Conservation (phyloP, 1,139 yeast genomes). For the Maudiozyma humilis region DNA sequence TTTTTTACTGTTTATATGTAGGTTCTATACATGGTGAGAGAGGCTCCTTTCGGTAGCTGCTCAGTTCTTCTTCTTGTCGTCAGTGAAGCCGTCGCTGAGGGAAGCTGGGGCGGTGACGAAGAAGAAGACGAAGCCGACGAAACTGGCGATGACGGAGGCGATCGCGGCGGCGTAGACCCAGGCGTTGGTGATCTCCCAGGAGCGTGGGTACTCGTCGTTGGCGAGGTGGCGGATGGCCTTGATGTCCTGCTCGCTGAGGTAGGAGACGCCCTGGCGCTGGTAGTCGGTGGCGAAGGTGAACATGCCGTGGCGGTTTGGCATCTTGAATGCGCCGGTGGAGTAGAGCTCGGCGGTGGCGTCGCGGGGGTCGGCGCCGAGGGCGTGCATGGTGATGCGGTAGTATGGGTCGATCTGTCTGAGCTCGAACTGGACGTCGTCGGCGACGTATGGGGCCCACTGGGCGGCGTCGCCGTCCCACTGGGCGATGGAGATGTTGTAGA, state of each 20-base stretch:
- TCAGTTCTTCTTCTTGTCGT: constrained; percentile 21
- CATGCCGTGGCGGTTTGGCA: constrained; percentile 97
- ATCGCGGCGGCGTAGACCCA: constrained; percentile 84
- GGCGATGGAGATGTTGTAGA: constrained; percentile 58
- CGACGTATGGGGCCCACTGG: constrained; percentile 60
- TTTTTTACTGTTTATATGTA: too few species aligned
- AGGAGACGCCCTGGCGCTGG: constrained; percentile 70
- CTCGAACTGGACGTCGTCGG: constrained; percentile 66
- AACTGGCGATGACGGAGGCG: constrained; percentile 57
- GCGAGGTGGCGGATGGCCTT: constrained; percentile 91
- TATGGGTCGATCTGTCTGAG: constrained; percentile 92
- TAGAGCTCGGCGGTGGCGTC: constrained; percentile 33
- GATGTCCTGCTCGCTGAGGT: constrained; percentile 53
- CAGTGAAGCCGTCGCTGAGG: constrained; percentile 10
- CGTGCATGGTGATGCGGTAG: constrained; percentile 59
- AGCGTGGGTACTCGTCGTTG: constrained; percentile 88
- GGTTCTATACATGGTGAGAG: not conserved
- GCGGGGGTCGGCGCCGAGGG: constrained; percentile 26
- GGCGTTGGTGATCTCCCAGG: constrained; percentile 87
- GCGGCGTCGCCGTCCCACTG: constrained; percentile 43
- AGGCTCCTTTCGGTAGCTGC: too few species aligned
- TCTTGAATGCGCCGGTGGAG: constrained; percentile 47
- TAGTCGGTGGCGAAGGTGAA: constrained; percentile 80
- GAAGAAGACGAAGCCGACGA: constrained; percentile 65
- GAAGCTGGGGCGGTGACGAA: constrained; percentile 34